These are phyloP conservation scores for Trichopus zeylanicus DNA, from an alignment of 116 monocot genomes.

Conservation along the genomic window DNA sequence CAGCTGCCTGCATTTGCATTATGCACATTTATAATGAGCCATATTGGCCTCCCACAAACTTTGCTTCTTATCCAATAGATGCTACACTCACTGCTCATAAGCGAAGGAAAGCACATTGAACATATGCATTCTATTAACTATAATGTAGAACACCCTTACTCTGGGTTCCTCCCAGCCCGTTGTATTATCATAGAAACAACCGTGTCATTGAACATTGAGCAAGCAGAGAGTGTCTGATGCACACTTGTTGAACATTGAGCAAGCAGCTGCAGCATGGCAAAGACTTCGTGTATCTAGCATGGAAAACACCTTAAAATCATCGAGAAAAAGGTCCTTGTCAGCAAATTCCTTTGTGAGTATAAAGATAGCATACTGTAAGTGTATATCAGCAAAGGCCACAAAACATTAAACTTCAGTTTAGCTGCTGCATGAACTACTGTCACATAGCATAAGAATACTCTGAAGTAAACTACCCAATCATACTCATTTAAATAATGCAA, in stretches of 20 bases:
- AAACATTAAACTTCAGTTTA: not conserved
- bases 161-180: constrained; percentile 52
- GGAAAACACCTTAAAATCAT: constrained; percentile 59
- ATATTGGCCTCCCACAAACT: no score
- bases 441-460: no score
- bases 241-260: constrained; percentile 60
- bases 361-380: not conserved
- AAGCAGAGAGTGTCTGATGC: constrained; percentile 62
- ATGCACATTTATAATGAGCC: no score
- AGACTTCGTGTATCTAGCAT: constrained; percentile 68
- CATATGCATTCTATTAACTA: not conserved
- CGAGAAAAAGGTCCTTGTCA: not conserved
- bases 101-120: constrained; percentile 1
- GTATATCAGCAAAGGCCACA: not conserved
- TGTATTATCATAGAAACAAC: constrained; percentile 70
- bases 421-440: no score
- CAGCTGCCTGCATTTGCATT: no score
- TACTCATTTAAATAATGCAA: no score
- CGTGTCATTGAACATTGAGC: constrained; percentile 42
- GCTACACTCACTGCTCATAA: not conserved
- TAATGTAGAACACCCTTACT: constrained; percentile 27
- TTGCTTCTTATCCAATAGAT: no score
- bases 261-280: constrained; percentile 64
- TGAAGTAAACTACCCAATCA: no score
- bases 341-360: not conserved